These are phyloP conservation scores for Pseudopyricularia javanii DNA, from an alignment of 2,329 filamentous ascomycete genomes.

Conservation along the genomic window DNA sequence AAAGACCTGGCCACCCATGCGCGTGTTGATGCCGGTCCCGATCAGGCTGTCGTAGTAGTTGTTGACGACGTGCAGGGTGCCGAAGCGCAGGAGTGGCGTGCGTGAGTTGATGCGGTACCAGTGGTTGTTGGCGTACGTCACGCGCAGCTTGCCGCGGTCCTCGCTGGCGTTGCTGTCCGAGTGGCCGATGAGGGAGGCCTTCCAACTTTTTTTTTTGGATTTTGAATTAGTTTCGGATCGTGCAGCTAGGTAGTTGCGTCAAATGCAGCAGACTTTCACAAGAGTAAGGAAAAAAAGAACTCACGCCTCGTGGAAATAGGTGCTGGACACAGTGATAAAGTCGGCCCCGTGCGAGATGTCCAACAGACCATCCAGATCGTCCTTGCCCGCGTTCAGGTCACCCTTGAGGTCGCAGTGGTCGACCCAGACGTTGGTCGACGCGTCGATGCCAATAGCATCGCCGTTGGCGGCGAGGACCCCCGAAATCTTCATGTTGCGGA, in stretches of 20 bases:
- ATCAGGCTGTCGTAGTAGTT: slow-evolving; percentile 32
- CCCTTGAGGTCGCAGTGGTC: slow-evolving; percentile 56
- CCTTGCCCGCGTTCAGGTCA: slow-evolving; percentile 47
- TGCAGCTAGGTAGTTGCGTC: too few species aligned
- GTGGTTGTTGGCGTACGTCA: slow-evolving; percentile 58
- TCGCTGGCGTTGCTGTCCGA: slow-evolving; percentile 43
- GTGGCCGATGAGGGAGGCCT: slow-evolving; percentile 48
- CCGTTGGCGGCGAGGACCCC: slow-evolving; percentile 43
- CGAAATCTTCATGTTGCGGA: slow-evolving; percentile 48
- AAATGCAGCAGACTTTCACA: background rate
- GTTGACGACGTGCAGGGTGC: slow-evolving; percentile 44
- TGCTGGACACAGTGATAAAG: slow-evolving; percentile 39
- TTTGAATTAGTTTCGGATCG: background rate
- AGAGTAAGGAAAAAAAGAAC: background rate
- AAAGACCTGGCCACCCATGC: slow-evolving; percentile 43
- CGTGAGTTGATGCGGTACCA: slow-evolving; percentile 54
- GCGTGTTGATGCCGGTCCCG: slow-evolving; percentile 40
- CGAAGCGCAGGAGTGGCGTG: slow-evolving; percentile 51
- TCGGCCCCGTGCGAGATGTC: slow-evolving; percentile 53
- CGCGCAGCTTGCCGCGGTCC: slow-evolving; percentile 47
- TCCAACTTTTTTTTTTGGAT: slow-evolving; percentile 14
- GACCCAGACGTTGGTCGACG: slow-evolving; percentile 49
- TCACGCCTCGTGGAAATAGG: slow-evolving; percentile 29
- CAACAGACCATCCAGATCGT: slow-evolving; percentile 57
- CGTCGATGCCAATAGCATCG: slow-evolving; percentile 47